A percentile compares a stretch with the other conserved stretches of the same genome.
Evolutionary conservation across 1,284 basidiomycete genomes (phyloP).

Genomic region (Ganoderma lingzhi): DNA sequence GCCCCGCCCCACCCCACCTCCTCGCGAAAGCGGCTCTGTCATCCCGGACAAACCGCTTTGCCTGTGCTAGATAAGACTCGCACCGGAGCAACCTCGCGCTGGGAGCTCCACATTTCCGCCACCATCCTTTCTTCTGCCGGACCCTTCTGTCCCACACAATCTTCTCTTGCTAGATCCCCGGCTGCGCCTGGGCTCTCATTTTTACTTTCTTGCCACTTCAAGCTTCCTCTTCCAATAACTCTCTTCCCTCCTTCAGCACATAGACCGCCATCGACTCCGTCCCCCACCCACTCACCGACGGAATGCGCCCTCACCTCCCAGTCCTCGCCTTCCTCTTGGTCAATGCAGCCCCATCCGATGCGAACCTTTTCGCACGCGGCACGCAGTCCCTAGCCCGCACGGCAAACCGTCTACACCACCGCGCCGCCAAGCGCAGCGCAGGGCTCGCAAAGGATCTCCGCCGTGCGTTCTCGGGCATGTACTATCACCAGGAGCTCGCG

Average conservation of each 20-base stretch:
- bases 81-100: slow-evolving; percentile 2
- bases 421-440: slow-evolving; percentile 58
- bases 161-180: slow-evolving; percentile 19
- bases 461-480: slow-evolving; percentile 58
- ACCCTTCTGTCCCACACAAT: slow-evolving; percentile 20
- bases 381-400: slow-evolving; percentile 43
- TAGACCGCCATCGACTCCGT: not conserved
- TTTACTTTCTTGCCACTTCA: slow-evolving; percentile 2
- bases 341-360: slow-evolving; percentile 45
- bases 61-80: slow-evolving; percentile 19
- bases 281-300: slow-evolving; percentile 9
- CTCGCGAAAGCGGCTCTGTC: slow-evolving; percentile 24
- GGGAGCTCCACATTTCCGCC: slow-evolving; percentile 13
- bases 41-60: slow-evolving; percentile 8
- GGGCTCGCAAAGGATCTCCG: slow-evolving; percentile 74
- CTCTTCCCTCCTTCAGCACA: slow-evolving; percentile 12
- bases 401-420: slow-evolving; percentile 47
- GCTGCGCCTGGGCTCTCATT: slow-evolving; percentile 26
- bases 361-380: slow-evolving; percentile 49
- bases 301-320: slow-evolving; percentile 38
- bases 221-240: slow-evolving; percentile 10
- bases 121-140: slow-evolving; percentile 11
- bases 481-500: slow-evolving; percentile 39
- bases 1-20: slow-evolving; percentile 27
- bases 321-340: slow-evolving; percentile 38